Base-by-base conservation (phyloP, 495 filamentous ascomycete species). In the Daldinia childiae region DNA sequence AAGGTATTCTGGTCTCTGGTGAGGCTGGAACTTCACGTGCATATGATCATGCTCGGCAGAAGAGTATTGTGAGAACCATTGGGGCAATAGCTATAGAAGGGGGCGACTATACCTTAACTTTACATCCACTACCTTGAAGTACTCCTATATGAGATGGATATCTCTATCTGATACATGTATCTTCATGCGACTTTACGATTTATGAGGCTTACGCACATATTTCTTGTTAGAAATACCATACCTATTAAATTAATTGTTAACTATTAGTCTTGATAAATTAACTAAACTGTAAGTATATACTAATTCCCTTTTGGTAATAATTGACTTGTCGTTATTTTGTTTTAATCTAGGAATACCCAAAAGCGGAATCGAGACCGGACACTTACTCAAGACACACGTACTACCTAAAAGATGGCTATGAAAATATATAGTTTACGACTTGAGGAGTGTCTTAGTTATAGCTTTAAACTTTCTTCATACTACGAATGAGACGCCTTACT, bases 11-110 rank as follows among this genome's bases (percentile, higher is more conserved):
- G 29, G 56, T 34, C 45, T 38, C 19, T 61, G 57, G 41, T 58
- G 21, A 73, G 70, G 64, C 64, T 73, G 56, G 70, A 52, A 39
- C 64, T 60, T 24, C 61, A 39, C 56, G 38, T 56, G 26, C 21
- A 27, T 15, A 29, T 14, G 41, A 41, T 57, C 17, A 32, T 65
- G 30, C 60, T 73, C 60, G 64, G 69, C 55, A 58, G 48, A 45
- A 36, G 48, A 50, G 21, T 32, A 66, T 55, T 32, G 4, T 8
- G 30, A 66, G 62, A 56, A 52, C 14, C 61, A 17, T 59, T n/a
- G 56, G 51, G 38, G 62, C 32, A 56, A 15, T 29, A 36, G 27
- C 15, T n/a, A 26, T 38, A 15, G 5, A 39, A 19, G 41, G 55
- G 50, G 61, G 30, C 21, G 43, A 29, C 3, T 48, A 29, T 62